Conservation (phyloP, 768 basidiomycete species). For the Mycena crocata region DNA sequence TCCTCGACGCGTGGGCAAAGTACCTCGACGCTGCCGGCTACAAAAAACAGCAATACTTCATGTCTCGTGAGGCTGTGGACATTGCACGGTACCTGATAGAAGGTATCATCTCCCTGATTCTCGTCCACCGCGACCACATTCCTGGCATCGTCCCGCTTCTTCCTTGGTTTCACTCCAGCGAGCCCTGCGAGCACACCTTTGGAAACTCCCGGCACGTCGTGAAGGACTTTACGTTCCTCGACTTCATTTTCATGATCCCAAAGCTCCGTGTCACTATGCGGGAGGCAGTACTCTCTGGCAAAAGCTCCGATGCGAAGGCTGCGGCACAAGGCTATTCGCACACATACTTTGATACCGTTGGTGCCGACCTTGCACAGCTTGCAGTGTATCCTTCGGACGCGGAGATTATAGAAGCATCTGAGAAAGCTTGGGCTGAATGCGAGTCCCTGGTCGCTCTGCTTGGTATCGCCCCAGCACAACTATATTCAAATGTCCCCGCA, state of each 20-base stretch:
- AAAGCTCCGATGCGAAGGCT: not conserved
- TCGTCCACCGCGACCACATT: constrained; percentile 49
- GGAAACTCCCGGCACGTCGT: constrained; percentile 42
- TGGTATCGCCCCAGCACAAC: not conserved
- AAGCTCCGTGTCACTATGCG: constrained; percentile 42
- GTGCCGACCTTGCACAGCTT: not conserved
- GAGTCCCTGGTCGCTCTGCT: not conserved
- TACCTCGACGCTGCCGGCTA: constrained; percentile 37
- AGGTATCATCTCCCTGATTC: constrained; percentile 45
- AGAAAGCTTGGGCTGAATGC: not conserved
- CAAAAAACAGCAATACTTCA: constrained; percentile 37
- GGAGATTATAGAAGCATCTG: not conserved
- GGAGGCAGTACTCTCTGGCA: constrained; percentile 25
- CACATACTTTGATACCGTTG: not conserved
- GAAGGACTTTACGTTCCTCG: constrained; percentile 47
- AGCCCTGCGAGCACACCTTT: constrained; percentile 50
- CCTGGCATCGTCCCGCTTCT: constrained; percentile 35
- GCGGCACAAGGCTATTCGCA: not conserved
- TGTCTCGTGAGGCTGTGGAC: constrained; percentile 48
- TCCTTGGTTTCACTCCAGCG: no score
- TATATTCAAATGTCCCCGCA: not conserved
- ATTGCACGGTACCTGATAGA: constrained; percentile 45
- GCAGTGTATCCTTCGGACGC: not conserved
- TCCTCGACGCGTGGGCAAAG: constrained; percentile 43
- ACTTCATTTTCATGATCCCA: constrained; percentile 42